These are phyloP conservation scores for Byssothecium circinans DNA, from an alignment of 2,329 filamentous ascomycete genomes.

Conservation along the genomic window DNA sequence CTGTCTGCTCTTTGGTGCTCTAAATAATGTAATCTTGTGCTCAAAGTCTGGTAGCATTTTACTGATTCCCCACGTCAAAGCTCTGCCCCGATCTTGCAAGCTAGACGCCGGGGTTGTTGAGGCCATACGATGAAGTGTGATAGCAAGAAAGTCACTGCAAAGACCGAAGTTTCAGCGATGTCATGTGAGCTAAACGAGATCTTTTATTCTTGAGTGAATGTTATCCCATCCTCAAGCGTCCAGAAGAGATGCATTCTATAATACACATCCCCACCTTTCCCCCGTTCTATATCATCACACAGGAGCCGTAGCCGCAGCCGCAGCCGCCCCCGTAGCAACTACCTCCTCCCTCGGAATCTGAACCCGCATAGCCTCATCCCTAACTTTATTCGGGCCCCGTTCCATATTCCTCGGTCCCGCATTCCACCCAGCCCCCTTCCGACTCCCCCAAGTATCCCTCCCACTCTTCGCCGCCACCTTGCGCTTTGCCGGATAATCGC, in stretches of 20 bases:
- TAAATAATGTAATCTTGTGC: too few species aligned
- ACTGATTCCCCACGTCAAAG: too few species aligned
- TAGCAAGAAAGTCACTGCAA: too few species aligned
- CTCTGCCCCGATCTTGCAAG: too few species aligned
- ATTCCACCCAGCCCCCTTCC: slow-evolving; percentile 15
- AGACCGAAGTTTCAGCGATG: too few species aligned
- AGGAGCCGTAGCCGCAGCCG: neutral
- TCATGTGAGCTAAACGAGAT: too few species aligned
- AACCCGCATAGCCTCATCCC: slow-evolving; percentile 33
- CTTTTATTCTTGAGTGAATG: too few species aligned
- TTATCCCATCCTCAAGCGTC: neutral
- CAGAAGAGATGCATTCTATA: neutral
- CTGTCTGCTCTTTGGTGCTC: too few species aligned
- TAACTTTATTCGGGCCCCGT: slow-evolving; percentile 33
- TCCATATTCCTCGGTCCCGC: slow-evolving; percentile 23
- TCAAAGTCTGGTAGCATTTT: too few species aligned
- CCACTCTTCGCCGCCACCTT: slow-evolving; percentile 17
- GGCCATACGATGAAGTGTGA: too few species aligned
- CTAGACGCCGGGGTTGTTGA: too few species aligned
- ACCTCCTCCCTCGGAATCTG: slow-evolving; percentile 28
- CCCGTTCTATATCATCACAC: neutral
- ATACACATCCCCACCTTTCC: neutral
- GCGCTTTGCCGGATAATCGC: slow-evolving; percentile 29
- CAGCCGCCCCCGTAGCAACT: slow-evolving; percentile 19
- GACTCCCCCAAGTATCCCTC: slow-evolving; percentile 17